phyloP scores from a whole-genome alignment of 2,329 filamentous ascomycete genomes.

The Botryotinia convoluta region DNA sequence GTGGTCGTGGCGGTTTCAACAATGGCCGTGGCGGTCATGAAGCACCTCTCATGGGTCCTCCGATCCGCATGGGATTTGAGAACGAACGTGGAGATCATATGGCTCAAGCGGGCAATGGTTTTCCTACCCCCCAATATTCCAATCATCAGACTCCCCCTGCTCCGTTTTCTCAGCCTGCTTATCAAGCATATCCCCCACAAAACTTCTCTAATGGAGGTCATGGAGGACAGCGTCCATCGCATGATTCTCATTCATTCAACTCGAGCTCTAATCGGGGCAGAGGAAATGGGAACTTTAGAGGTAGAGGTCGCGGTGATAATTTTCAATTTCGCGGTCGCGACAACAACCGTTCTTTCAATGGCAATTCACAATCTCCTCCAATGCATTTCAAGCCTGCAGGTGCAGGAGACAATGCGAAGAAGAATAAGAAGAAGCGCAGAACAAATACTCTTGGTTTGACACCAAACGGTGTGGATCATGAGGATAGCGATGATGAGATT shows the following conservation, averaged over 20 bases:
- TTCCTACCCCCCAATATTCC: constrained; percentile 39
- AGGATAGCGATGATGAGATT: constrained; percentile 60
- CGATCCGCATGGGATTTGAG: constrained; percentile 55
- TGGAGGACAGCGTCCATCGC: constrained; percentile 36
- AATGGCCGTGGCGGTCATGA: constrained; percentile 45
- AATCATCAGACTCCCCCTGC: constrained; percentile 37
- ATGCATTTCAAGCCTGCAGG: constrained; percentile 29
- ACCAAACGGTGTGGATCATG: constrained; percentile 49
- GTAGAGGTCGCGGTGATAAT: constrained; percentile 41
- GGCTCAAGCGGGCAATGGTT: constrained; percentile 47
- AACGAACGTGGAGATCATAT: constrained; percentile 43
- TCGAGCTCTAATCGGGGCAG: constrained; percentile 41
- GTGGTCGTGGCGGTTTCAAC: constrained; percentile 40
- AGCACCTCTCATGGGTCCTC: constrained; percentile 51
- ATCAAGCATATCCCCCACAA: constrained; percentile 43
- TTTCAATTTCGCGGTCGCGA: constrained; percentile 43
- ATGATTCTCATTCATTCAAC: constrained; percentile 40
- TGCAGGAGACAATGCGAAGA: constrained; percentile 42
- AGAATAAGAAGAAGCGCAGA: constrained; percentile 69
- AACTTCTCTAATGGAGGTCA: constrained; percentile 34
- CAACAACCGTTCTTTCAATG: constrained; percentile 32
- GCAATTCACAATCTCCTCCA: constrained; percentile 19
- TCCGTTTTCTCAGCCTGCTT: constrained; percentile 37
- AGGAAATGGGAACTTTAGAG: constrained; percentile 42
- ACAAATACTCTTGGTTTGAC: constrained; percentile 71